Base-by-base conservation (phyloP, 177 flowering plant species). In the Vitis hybrid region DNA sequence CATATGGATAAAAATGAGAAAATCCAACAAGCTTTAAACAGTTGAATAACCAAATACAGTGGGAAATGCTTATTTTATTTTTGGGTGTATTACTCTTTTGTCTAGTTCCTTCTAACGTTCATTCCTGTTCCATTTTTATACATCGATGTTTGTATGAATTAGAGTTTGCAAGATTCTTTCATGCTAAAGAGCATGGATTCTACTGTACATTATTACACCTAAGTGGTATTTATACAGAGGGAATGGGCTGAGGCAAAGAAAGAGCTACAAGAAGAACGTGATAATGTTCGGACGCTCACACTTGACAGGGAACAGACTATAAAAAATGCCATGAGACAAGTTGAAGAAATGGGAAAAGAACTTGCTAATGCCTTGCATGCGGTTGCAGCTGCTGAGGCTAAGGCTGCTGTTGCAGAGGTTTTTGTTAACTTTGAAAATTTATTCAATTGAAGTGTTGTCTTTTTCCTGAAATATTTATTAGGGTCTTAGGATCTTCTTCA, bases 231-330 rank as follows among this genome's bases (percentile, higher is more conserved):
- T 66, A 45, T 81, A 67, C 81, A 94, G 96, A 89, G 83, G 75
- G 99, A 95, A 70, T 91, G 94, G 97, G 94, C 97, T 80, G 94
- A 93, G 77, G 93, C 85, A 21, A 95, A 88, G 81, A 89, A 84
- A 66, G 97, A 93, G 80, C 87, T 95, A 54, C 93, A 91, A 69
- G 92, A 87, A 77, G 93, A 90, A 74, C 82, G 93, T 32, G 83
- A 89, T 62, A 89, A 72, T 74, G 85, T 79, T 34, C 87, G 97
- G 15, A 65, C 71, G 26, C 87, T 91, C 57, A 80, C 84, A 55
- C 82, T 72, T 67, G 96, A 90, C 67, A 84, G 86, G 45, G 96
- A 93, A 60, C 79, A 81, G 60, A 79, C 84, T 17, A 48, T 90
- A 63, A 88, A 82, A 71, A 78, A 83, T 81, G 87, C 91, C 18